A percentile compares a stretch with the other conserved stretches of the same genome.
phyloP scores from a whole-genome alignment of 306 rosid genomes.

The Prunus salicina region DNA sequence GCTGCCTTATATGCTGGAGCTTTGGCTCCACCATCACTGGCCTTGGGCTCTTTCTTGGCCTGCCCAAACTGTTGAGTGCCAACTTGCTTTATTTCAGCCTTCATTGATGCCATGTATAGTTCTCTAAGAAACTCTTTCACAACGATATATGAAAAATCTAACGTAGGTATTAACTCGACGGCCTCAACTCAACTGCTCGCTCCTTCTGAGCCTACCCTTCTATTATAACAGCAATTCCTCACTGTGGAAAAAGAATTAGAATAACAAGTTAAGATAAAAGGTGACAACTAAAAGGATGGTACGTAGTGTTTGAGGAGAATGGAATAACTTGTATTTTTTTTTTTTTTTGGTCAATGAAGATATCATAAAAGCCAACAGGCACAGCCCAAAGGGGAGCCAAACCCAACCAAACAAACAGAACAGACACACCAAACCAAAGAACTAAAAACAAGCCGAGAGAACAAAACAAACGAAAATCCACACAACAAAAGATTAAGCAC shows the following conservation, averaged over 20 bases:
- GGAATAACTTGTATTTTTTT: background rate
- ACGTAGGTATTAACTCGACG: background rate
- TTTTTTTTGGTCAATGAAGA: too few species aligned
- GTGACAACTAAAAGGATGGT: background rate
- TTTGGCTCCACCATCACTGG: conserved; percentile 24
- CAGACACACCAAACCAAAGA: too few species aligned
- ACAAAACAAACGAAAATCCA: too few species aligned
- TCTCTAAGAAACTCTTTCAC: background rate
- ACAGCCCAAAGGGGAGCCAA: too few species aligned
- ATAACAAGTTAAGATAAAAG: background rate
- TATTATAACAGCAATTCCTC: conserved; percentile 15
- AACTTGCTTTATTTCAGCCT: conserved; percentile 30
- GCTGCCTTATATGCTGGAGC: conserved; percentile 44
- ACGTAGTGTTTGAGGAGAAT: background rate
- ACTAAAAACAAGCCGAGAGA: too few species aligned
- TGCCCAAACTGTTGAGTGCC: conserved; percentile 45
- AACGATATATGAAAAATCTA: background rate
- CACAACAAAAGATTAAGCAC: too few species aligned
- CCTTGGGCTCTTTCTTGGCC: conserved; percentile 45
- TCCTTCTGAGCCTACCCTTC: conserved; percentile 5
- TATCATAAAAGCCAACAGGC: too few species aligned
- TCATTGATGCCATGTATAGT: conserved; percentile 41
- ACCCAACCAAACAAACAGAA: too few species aligned
- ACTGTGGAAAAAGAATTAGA: conserved; percentile 22
- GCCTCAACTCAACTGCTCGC: background rate